Percentiles rank a stretch among this genome's conserved stretches.
Conservation (phyloP, 2,329 filamentous ascomycete species). For the Drechmeria coniospora region DNA sequence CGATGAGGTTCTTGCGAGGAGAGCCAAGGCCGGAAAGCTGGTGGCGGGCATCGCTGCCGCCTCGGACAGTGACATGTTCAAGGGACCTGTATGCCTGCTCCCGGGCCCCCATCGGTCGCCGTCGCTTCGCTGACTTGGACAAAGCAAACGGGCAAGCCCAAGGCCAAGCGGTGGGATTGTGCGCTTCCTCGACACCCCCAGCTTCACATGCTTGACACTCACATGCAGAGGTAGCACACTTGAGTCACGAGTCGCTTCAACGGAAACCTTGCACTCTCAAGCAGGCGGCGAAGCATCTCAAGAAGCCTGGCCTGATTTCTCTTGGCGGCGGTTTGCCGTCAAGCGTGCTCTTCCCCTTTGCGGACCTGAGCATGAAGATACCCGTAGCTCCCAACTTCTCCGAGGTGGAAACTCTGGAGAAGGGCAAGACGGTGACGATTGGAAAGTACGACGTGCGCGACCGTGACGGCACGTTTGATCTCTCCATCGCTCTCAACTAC, state of each 20-base stretch:
- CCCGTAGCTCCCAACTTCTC: constrained; percentile 55
- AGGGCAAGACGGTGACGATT: constrained; percentile 45
- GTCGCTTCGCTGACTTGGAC: not conserved
- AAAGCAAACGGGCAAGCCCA: constrained; percentile 43
- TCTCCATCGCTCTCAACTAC: constrained; percentile 86
- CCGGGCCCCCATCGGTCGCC: not conserved
- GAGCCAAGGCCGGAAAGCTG: constrained; percentile 56
- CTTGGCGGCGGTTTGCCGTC: constrained; percentile 84
- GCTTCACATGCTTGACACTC: not conserved
- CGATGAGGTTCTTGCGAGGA: constrained; percentile 19
- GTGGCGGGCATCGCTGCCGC: constrained; percentile 62
- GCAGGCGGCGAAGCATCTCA: constrained; percentile 62
- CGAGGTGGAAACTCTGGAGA: constrained; percentile 46
- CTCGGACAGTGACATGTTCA: constrained; percentile 71
- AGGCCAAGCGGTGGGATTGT: constrained; percentile 76
- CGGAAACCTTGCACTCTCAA: constrained; percentile 63
- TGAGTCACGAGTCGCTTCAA: constrained; percentile 46
- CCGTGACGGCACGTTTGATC: constrained; percentile 43
- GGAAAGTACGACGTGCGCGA: constrained; percentile 73
- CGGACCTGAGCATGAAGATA: constrained; percentile 59
- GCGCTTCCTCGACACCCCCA: constrained; percentile 17
- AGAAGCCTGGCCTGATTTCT: constrained; percentile 72
- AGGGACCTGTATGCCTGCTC: constrained; percentile 42
- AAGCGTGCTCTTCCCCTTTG: constrained; percentile 83
- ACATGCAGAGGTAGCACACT: constrained; percentile 33